A percentile compares a stretch with the other conserved stretches of the same genome.
phyloP scores from a whole-genome alignment of 1,284 basidiomycete species.

The Puccinia horiana region DNA sequence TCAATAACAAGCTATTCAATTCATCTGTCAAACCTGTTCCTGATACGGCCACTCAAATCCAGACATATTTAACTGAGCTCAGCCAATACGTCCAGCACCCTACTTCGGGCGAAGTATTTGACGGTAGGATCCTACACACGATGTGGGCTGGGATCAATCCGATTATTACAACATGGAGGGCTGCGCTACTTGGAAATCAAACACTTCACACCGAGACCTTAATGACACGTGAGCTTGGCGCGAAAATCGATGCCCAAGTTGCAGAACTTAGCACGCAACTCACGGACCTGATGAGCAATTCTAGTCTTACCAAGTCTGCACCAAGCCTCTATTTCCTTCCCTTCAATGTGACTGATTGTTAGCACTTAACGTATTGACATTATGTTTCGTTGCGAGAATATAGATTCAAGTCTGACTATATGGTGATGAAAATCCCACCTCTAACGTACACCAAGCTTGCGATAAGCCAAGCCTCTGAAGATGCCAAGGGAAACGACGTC shows the following conservation, averaged over 20 bases:
- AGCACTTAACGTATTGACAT: background rate
- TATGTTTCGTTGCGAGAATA: background rate
- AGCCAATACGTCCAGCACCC: background rate
- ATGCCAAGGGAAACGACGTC: background rate
- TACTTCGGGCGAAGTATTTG: background rate
- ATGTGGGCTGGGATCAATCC: conserved; percentile 48
- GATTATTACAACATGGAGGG: conserved; percentile 15
- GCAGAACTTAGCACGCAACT: conserved; percentile 18
- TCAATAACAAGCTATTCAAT: conserved; percentile 33
- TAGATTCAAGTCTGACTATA: conserved; percentile 24
- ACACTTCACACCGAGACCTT: background rate
- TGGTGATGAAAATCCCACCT: conserved; percentile 26
- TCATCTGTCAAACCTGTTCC: conserved; percentile 5
- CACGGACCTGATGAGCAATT: background rate
- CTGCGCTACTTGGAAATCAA: background rate
- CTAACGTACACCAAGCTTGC: conserved; percentile 13
- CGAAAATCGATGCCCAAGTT: conserved; percentile 10
- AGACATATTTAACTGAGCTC: conserved; percentile 25
- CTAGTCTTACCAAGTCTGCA: conserved; percentile 6
- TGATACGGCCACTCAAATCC: conserved; percentile 35
- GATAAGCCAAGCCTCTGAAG: background rate
- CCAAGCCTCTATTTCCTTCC: background rate
- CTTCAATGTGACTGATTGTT: background rate
- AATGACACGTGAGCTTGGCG: background rate
- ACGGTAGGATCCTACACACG: conserved; percentile 19